These are phyloP conservation scores for Deakozyma indianensis DNA, from an alignment of 805 yeast genomes.

Conservation along the genomic window DNA sequence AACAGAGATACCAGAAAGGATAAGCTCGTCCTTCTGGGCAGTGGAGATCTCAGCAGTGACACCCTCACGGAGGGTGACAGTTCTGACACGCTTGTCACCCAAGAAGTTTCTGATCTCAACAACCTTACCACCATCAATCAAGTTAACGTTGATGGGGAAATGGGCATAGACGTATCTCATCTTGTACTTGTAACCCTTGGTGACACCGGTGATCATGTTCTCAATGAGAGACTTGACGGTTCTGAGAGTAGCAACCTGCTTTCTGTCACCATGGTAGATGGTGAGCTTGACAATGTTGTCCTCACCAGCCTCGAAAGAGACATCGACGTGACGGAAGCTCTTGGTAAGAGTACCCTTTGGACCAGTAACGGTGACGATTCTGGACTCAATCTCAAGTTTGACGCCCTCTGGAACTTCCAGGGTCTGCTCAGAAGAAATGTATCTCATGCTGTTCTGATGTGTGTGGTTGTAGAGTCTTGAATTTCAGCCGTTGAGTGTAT, in stretches of 20 bases:
- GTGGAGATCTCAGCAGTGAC: constrained; percentile 72
- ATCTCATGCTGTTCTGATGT: constrained; percentile 40
- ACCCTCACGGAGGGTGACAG: constrained; percentile 76
- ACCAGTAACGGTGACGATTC: constrained; percentile 81
- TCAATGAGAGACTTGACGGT: constrained; percentile 91
- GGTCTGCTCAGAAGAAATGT: constrained; percentile 75
- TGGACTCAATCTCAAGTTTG: constrained; percentile 78
- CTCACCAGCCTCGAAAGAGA: constrained; percentile 68
- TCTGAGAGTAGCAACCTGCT: constrained; percentile 99
- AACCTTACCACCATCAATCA: constrained; percentile 60
- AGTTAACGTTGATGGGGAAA: constrained; percentile 99
- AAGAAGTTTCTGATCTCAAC: constrained; percentile 98
- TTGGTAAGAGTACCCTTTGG: constrained; percentile 94
- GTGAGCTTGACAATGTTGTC: constrained; percentile 68
- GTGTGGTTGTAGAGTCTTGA: not conserved
- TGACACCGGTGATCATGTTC: constrained; percentile 96
- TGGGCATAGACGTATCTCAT: constrained; percentile 99
- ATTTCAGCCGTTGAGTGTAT: no score
- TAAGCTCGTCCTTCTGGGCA: constrained; percentile 86
- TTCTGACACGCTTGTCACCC: constrained; percentile 97
- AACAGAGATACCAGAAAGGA: constrained; percentile 86
- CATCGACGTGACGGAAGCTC: constrained; percentile 88
- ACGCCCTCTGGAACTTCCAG: constrained; percentile 89
- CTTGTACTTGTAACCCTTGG: constrained; percentile 98
- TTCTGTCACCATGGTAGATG: constrained; percentile 98